Base-by-base conservation (phyloP, 768 basidiomycete genomes). In the Coprinellus micaceus region DNA sequence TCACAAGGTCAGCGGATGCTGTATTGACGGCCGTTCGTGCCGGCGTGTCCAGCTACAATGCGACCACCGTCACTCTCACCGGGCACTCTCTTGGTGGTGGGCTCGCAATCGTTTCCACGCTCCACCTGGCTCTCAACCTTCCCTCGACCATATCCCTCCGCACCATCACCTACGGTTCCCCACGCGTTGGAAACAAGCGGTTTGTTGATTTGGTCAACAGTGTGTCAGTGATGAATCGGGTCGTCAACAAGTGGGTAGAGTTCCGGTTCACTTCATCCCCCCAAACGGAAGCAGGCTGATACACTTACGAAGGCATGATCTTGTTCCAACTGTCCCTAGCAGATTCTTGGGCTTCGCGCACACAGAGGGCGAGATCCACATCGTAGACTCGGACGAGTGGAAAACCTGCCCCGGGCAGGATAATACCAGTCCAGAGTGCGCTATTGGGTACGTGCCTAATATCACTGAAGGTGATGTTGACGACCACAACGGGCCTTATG, bases 271-370 rank as follows among this genome's bases (percentile, higher is more conserved):
- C 9, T n/a, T 28, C 7, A 7, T 10, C 1, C 33, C 4, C 36
- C 21, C 21, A 33, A 6, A 33, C 33, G 33, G 13, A 33, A 6
- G 33, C 33, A 33, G 13, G 13, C 33, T 13, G n/a, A n/a, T 51
- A 53, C 37, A 7, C n/a, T 13, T 49, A 30, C 11, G 6, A n/a
- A 62, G 61, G 29, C 47, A 58, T 53, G 78, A 82, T 61, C 56
- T 74, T 25, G 69, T 86, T 43, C 85, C 86, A 21, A 84, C 81
- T 57, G 73, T 86, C 7, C 84, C 84, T 7, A 78, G 75, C 2
- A 71, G 74, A 21, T 71, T 68, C 56, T 63, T 84, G 57, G 80
- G 79, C 49, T 86, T 77, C 67, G 59, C 67, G 37, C 82, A 83
- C 51, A 77, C 78, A 1, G 67, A 74, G n/a, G 82, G 82, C 19